Evolutionary conservation across 768 basidiomycete species (phyloP).

Genomic region (Lepiota venenata): DNA sequence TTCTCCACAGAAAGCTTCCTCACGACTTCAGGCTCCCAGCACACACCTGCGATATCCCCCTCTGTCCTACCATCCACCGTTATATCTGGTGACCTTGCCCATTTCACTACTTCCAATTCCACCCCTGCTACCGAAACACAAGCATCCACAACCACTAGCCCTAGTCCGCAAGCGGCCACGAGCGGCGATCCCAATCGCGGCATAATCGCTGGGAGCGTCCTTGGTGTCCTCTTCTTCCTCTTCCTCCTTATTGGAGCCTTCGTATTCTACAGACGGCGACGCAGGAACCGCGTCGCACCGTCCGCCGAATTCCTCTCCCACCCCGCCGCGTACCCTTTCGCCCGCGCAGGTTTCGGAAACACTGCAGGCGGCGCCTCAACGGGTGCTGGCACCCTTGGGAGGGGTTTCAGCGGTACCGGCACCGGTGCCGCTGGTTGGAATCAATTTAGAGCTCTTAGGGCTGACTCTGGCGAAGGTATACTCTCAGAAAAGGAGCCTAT

Average conservation of each 20-base stretch:
- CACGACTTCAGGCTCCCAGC: no score
- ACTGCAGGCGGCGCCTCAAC: not conserved
- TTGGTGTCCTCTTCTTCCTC: constrained; percentile 45
- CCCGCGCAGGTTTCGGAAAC: constrained; percentile 6
- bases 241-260: constrained; percentile 28
- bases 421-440: constrained; percentile 4
- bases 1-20: no score
- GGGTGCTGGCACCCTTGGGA: not conserved
- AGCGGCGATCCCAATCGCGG: constrained; percentile 30
- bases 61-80: not conserved
- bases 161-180: constrained; percentile 10
- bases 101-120: not conserved
- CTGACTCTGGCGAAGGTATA: not conserved
- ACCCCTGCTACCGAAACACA: not conserved
- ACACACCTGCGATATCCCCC: no score
- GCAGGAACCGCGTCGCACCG: constrained; percentile 43
- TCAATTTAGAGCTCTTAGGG: not conserved
- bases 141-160: constrained; percentile 5
- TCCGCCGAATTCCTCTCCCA: constrained; percentile 51
- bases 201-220: constrained; percentile 49
- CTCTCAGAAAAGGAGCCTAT: not conserved
- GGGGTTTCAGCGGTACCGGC: not conserved
- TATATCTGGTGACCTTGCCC: not conserved
- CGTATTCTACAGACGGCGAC: constrained; percentile 41
- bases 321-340: constrained; percentile 7